Conservation (phyloP, 345 rosid genomes). For the Gossypium ekmanianum region DNA sequence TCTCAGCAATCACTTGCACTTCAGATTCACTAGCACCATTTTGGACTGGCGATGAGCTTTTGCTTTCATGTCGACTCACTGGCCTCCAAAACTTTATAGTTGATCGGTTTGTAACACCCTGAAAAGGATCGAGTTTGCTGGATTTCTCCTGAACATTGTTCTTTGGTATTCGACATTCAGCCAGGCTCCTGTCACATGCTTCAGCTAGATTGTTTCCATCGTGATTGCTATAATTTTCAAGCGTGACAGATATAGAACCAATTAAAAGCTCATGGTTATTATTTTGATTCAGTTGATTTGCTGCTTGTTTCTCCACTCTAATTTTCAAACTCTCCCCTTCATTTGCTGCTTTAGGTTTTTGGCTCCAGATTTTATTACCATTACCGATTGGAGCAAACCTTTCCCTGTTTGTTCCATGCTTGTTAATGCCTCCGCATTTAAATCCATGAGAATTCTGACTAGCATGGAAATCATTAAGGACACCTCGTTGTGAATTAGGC, state of each 20-base stretch:
- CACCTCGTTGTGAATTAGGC: slow-evolving; percentile 39
- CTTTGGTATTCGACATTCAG: slow-evolving; percentile 42
- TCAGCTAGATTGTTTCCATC: slow-evolving; percentile 34
- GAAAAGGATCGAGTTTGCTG: not conserved
- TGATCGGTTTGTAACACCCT: not conserved
- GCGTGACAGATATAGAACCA: slow-evolving; percentile 74
- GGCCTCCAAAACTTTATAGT: not conserved
- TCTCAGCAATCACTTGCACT: slow-evolving; percentile 13
- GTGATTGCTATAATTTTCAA: slow-evolving; percentile 36
- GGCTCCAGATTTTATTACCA: slow-evolving; percentile 72
- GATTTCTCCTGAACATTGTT: slow-evolving; percentile 18
- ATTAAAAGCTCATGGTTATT: slow-evolving; percentile 60
- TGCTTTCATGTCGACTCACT: slow-evolving; percentile 27
- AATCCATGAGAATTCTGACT: slow-evolving; percentile 36
- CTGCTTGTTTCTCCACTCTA: slow-evolving; percentile 39
- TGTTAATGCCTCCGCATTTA: slow-evolving; percentile 46
- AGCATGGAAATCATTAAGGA: slow-evolving; percentile 44
- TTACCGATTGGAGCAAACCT: slow-evolving; percentile 32
- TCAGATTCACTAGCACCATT: slow-evolving; percentile 19
- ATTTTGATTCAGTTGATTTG: slow-evolving; percentile 38
- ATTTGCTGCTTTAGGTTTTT: slow-evolving; percentile 49
- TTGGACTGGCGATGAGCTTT: slow-evolving; percentile 16
- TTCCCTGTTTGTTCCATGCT: slow-evolving; percentile 55
- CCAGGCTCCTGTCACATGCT: slow-evolving; percentile 30
- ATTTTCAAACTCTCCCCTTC: slow-evolving; percentile 34